Evolutionary conservation across 1,139 yeast genomes (phyloP).

Genomic region (Diutina mesorugosa): DNA sequence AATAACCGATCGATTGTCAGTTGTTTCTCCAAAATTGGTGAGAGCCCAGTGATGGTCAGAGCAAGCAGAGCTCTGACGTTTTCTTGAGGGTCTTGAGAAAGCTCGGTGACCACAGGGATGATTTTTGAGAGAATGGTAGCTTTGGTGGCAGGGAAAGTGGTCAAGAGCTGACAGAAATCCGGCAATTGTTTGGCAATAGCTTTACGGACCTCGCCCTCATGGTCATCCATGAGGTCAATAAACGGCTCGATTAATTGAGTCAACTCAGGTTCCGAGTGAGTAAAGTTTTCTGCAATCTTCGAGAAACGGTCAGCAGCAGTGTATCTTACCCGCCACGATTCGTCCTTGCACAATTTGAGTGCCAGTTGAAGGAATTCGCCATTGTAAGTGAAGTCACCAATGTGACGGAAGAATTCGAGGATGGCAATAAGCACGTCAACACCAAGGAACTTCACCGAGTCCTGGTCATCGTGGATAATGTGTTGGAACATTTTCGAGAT

Average conservation of each 20-base stretch:
- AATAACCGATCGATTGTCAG: slow-evolving; percentile 70
- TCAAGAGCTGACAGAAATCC: slow-evolving; percentile 48
- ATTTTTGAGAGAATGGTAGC: slow-evolving; percentile 53
- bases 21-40: slow-evolving; percentile 79
- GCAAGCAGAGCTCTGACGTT: slow-evolving; percentile 90
- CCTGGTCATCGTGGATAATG: slow-evolving; percentile 80
- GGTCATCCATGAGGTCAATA: slow-evolving; percentile 71
- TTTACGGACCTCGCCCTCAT: slow-evolving; percentile 93
- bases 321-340: slow-evolving; percentile 96
- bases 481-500: slow-evolving; percentile 74
- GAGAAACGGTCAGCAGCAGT: slow-evolving; percentile 92
- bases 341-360: slow-evolving; percentile 66
- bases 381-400: slow-evolving; percentile 44
- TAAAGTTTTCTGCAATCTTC: slow-evolving; percentile 56
- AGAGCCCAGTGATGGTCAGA: slow-evolving; percentile 71
- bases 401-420: slow-evolving; percentile 46
- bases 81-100: slow-evolving; percentile 87
- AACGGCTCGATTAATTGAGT: slow-evolving; percentile 57
- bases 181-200: slow-evolving; percentile 91
- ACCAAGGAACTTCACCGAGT: slow-evolving; percentile 82
- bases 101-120: slow-evolving; percentile 71
- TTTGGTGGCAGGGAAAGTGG: slow-evolving; percentile 14
- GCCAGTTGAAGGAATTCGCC: slow-evolving; percentile 45
- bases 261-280: slow-evolving; percentile 36
- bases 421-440: slow-evolving; percentile 77